A percentile compares a stretch with the other conserved stretches of the same genome.
Evolutionary conservation across 1,139 yeast species (phyloP).

Genomic region (Kluyveromyces sp.): DNA sequence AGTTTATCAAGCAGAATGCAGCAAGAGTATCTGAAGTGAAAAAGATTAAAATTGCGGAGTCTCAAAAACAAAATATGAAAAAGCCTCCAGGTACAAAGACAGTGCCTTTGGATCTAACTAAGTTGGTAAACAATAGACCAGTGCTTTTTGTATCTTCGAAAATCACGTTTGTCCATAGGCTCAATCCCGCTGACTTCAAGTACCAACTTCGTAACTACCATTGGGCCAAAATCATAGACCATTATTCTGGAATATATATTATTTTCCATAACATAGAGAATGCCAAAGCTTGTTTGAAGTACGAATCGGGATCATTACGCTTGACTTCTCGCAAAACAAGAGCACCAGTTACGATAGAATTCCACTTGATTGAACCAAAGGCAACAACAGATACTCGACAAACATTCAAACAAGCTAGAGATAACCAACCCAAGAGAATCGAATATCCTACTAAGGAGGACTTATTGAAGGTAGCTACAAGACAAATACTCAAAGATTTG

Average conservation of each 20-base stretch:
- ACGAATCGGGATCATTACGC: conserved; percentile 51
- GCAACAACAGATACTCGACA: conserved; percentile 6
- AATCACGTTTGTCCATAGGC: conserved; percentile 20
- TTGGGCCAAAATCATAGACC: conserved; percentile 60
- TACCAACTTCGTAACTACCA: conserved; percentile 36
- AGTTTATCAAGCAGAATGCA: conserved; percentile 21
- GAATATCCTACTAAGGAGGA: conserved; percentile 19
- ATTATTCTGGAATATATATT: conserved; percentile 59
- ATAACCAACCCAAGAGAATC: conserved; percentile 3
- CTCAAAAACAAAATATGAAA: background rate
- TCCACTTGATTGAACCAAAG: conserved; percentile 19
- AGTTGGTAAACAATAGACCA: conserved; percentile 46
- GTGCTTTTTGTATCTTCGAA: conserved; percentile 39
- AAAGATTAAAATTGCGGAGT: conserved; percentile 11
- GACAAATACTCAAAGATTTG: conserved; percentile 55
- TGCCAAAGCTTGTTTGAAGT: conserved; percentile 57
- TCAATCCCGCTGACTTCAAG: conserved; percentile 25
- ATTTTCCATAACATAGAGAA: conserved; percentile 59
- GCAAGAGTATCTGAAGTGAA: conserved; percentile 11
- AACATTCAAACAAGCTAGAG: conserved; percentile 1
- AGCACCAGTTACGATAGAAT: conserved; percentile 19
- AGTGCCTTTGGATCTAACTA: conserved; percentile 43
- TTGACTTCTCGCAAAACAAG: conserved; percentile 22
- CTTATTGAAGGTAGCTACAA: conserved; percentile 50
- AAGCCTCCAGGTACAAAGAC: conserved; percentile 8